Evolutionary conservation across 1,284 basidiomycete species (phyloP), one percentile per base, ranked within the genome.

Genomic region (Apiotrichum brassicae): DNA sequence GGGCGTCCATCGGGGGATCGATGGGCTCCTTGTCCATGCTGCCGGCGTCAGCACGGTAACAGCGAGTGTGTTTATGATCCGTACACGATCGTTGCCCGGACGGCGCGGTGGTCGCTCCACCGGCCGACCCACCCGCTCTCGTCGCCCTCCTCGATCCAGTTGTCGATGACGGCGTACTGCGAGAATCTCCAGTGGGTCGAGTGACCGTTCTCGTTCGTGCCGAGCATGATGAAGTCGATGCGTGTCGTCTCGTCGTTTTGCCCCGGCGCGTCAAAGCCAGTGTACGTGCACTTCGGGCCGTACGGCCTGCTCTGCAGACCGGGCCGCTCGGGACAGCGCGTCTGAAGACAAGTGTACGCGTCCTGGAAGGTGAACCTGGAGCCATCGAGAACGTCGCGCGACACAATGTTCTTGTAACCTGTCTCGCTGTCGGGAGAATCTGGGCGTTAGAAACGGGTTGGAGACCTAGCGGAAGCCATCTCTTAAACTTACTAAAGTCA

Each of bases 21-120:
- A n/a, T n/a, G n/a, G n/a, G n/a, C n/a, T n/a, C n/a, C n/a, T n/a
- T n/a, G n/a, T n/a, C n/a, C n/a, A n/a, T n/a, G n/a, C n/a, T n/a
- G n/a, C n/a, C n/a, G n/a, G n/a, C n/a, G n/a, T n/a, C n/a, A n/a
- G n/a, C n/a, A n/a, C n/a, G n/a, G n/a, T n/a, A n/a, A n/a, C n/a
- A n/a, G n/a, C n/a, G n/a, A n/a, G n/a, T n/a, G n/a, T n/a, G n/a
- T n/a, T n/a, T n/a, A n/a, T n/a, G n/a, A n/a, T n/a, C n/a, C n/a
- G n/a, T 30, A 34, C 33, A 24, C 16, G 23, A 64, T 45, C 2
- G 59, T 63, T 2, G 59, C 63, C 13, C 62, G 53, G 8, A 71
- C 68, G 19, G 63, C 63, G 26, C 69, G 60, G 58, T 70, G 69
- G 57, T 71, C 69, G 43, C 67, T 70, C 65, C 66, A 69, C 24